Base-by-base conservation (phyloP, 345 rosid species). In the Acer campestre region DNA sequence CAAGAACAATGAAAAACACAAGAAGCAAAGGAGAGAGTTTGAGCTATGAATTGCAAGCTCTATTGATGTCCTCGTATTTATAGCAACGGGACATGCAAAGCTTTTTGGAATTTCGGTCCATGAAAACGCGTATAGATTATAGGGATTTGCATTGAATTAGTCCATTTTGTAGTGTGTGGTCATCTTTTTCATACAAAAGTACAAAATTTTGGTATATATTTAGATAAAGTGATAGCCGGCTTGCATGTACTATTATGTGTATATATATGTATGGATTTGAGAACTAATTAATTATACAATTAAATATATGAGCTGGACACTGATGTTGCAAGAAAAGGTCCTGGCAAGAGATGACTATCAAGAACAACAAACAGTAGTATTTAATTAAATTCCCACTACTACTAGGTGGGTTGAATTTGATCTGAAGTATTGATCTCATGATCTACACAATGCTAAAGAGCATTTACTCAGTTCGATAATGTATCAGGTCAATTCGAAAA, bases 21-120 rank as follows among this genome's bases (percentile, higher is more conserved):
- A 0, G 61, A 27, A 65, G 40, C 46, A 9, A 51, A 2, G 20
- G 25, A 29, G 46, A 31, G 69, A 6, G 22, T 65, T 65, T 65
- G 69, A 65, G 20, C 48, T 31, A 31, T 65, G 69, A 66, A 66
- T 31, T 31, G 69, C 48, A 66, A 66, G 69, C 48, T 66, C 13
- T 66, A 29, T 35, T 6, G 25, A 31, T 17, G 44, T 17, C 62
- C 25, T 44, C 49, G 49, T 44, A n/a, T 58, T 2, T 66, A 66
- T 31, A 66, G 69, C 44, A 40, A 9, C 27, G 4, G 66, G 67
- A 18, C n/a, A 63, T 12, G 40, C 67, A 63, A 63, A 63, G 40
- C 67, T 63, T 63, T 3, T 31, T 31, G 35, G 31, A 25, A 13
- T 51, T 14, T 51, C 2, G 56, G 5, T 51, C 18, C 56, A 51